Conservation (phyloP, 1,284 basidiomycete genomes). For the Ganoderma lingzhi region DNA sequence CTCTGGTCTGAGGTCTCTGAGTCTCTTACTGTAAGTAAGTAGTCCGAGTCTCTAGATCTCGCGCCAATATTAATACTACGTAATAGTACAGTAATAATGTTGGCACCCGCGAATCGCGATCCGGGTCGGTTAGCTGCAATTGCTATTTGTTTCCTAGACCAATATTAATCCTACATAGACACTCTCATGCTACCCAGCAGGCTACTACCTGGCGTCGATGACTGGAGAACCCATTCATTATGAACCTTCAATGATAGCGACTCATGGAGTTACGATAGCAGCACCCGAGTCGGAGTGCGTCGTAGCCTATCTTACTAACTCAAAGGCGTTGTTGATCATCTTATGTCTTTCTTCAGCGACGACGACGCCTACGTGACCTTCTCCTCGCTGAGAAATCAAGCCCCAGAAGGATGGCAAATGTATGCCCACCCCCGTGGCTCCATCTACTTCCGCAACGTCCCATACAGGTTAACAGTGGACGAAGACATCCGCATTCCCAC, state of each 20-base stretch:
- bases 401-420: slow-evolving; percentile 39
- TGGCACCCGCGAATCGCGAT: no score
- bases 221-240: not conserved
- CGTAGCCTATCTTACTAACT: not conserved
- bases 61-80: no score
- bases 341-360: slow-evolving; percentile 1
- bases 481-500: slow-evolving; percentile 53
- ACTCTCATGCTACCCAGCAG: not conserved
- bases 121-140: not conserved
- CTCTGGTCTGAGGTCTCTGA: no score
- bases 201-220: not conserved
- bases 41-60: no score
- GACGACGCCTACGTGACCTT: slow-evolving; percentile 26
- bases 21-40: no score
- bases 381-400: slow-evolving; percentile 10
- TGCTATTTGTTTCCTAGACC: not conserved
- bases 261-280: not conserved
- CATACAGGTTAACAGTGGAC: slow-evolving; percentile 50
- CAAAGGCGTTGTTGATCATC: not conserved
- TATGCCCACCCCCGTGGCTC: slow-evolving; percentile 51
- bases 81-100: no score
- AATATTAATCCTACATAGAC: not conserved
- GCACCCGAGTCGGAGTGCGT: not conserved
- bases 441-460: slow-evolving; percentile 55
- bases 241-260: not conserved